phyloP scores from a whole-genome alignment of 148 eudicot species.

The Rhododendron molle region DNA sequence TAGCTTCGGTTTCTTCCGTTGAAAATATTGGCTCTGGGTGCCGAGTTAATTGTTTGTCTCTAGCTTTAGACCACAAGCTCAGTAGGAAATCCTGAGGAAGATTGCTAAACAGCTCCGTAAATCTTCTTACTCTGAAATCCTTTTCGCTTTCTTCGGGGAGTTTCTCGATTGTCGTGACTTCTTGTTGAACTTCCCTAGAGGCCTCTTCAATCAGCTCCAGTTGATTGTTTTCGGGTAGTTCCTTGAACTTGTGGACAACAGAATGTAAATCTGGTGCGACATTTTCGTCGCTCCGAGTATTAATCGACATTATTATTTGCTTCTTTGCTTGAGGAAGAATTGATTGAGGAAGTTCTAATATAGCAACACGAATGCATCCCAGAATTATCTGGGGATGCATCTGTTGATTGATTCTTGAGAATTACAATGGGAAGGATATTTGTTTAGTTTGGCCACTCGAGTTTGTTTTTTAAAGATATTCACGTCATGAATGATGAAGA shows the following conservation, averaged over 20 bases:
- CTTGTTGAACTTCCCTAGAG: not conserved
- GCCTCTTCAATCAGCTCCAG: not conserved
- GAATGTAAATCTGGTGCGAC: not conserved
- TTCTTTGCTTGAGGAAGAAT: not conserved
- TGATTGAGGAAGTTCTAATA: not conserved
- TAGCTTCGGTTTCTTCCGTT: not conserved
- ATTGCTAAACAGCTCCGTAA: not conserved
- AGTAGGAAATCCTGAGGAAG: not conserved
- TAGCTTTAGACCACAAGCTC: not conserved
- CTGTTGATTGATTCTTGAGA: not conserved
- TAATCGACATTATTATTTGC: not conserved
- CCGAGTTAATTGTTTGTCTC: not conserved
- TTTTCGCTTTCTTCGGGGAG: not conserved
- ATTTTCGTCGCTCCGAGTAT: not conserved
- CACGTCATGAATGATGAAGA: not conserved
- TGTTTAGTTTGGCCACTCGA: not conserved
- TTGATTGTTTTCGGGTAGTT: not conserved
- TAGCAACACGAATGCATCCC: not conserved
- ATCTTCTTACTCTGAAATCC: not conserved
- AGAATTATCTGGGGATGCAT: not conserved
- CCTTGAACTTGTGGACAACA: not conserved
- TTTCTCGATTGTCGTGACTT: not conserved
- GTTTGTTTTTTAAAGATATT: not conserved
- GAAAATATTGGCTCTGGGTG: not conserved
- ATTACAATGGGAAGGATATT: not conserved